phyloP scores from a whole-genome alignment of 1,284 basidiomycete species.

The Irpex rosettiformis region DNA sequence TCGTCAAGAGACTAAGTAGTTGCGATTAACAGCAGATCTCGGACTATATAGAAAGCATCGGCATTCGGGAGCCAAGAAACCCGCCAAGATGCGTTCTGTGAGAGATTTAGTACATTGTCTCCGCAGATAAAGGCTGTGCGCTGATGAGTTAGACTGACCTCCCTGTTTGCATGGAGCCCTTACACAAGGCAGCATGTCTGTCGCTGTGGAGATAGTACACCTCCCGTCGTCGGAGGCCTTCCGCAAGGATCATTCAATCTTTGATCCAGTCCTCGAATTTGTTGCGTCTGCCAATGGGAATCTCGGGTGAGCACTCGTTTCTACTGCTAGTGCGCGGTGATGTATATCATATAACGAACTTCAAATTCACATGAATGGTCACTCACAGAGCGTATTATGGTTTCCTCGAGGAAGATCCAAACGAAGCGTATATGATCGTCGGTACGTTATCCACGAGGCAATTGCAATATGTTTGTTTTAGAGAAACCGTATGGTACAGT shows the following conservation, averaged over 20 bases:
- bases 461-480: background rate
- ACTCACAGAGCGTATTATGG: constrained; percentile 11
- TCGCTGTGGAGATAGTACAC: constrained; percentile 6
- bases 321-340: no score
- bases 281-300: constrained; percentile 3
- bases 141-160: no score
- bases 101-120: no score
- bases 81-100: no score
- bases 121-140: no score
- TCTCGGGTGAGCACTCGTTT: constrained; percentile 5
- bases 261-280: constrained; percentile 4
- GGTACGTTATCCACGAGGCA: constrained; percentile 2
- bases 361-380: background rate
- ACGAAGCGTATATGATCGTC: constrained; percentile 5
- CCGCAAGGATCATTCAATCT: constrained; percentile 9
- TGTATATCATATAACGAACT: background rate
- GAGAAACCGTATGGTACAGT: background rate
- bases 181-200: background rate
- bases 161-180: no score
- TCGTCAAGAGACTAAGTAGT: no score
- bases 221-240: constrained; percentile 10
- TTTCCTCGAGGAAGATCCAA: constrained; percentile 10
- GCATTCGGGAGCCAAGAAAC: no score
- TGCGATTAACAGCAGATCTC: no score
- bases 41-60: no score